phyloP scores from a whole-genome alignment of 106 monocot genomes.

The Iris macrosiphon region DNA sequence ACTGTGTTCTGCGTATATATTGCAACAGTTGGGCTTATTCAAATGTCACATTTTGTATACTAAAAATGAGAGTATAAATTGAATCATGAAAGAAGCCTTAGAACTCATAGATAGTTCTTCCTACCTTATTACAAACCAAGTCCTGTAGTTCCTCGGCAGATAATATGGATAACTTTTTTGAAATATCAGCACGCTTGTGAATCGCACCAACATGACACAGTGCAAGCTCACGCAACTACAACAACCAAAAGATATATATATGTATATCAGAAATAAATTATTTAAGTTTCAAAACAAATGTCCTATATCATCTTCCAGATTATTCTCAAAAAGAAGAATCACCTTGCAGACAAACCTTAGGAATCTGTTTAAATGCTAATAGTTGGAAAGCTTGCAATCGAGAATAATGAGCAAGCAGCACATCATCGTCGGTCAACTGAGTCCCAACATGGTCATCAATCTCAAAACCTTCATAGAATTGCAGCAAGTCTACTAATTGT shows the following conservation, averaged over 20 bases:
- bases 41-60: too few species aligned
- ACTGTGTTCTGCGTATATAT: too few species aligned
- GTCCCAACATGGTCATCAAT: slow-evolving; percentile 96
- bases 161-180: slow-evolving; percentile 71
- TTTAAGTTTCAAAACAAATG: neutral
- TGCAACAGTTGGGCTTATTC: too few species aligned
- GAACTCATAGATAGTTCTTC: too few species aligned
- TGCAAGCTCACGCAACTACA: slow-evolving; percentile 76
- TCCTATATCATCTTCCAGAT: neutral
- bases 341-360: slow-evolving; percentile 46
- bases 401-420: slow-evolving; percentile 84
- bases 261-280: slow-evolving; percentile 1
- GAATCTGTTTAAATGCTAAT: slow-evolving; percentile 85
- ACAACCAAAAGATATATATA: slow-evolving; percentile 3
- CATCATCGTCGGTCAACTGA: slow-evolving; percentile 89
- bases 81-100: too few species aligned
- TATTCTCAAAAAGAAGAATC: neutral
- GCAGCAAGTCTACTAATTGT: slow-evolving; percentile 91
- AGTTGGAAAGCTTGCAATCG: slow-evolving; percentile 96
- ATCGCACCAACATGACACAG: slow-evolving; percentile 87
- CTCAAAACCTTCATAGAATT: slow-evolving; percentile 98
- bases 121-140: slow-evolving; percentile 88
- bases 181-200: slow-evolving; percentile 82
- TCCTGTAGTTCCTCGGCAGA: slow-evolving; percentile 76
- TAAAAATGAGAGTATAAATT: too few species aligned